These are phyloP conservation scores for Epichloe hybrida DNA, from an alignment of 2,329 filamentous ascomycete genomes.

Conservation along the genomic window DNA sequence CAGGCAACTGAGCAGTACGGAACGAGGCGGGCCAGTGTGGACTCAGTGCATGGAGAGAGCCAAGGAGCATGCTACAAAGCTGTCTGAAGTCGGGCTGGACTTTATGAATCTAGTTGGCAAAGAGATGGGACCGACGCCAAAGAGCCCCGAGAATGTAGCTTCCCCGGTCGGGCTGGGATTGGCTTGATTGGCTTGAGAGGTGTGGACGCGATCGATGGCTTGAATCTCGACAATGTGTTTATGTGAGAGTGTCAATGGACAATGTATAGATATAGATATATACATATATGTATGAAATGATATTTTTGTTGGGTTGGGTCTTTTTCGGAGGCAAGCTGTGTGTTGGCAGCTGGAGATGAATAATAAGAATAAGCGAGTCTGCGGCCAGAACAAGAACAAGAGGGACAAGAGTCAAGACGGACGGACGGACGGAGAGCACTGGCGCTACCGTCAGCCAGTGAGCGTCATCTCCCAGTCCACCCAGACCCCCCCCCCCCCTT, in stretches of 20 bases:
- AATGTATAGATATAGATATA: background rate
- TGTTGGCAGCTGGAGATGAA: no score
- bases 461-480: no score
- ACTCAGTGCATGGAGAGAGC: constrained; percentile 71
- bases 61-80: constrained; percentile 63
- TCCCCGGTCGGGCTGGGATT: constrained; percentile 17
- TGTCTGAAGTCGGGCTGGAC: constrained; percentile 78
- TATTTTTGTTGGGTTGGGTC: background rate
- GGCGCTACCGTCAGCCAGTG: background rate
- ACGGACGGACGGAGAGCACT: no score
- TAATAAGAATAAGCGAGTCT: no score
- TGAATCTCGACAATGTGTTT: background rate
- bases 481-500: background rate
- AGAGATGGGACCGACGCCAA: constrained; percentile 24
- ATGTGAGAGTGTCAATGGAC: background rate
- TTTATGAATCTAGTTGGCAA: constrained; percentile 70
- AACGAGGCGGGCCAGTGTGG: constrained; percentile 64
- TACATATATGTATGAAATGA: background rate
- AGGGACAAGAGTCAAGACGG: background rate
- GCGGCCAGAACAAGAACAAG: no score
- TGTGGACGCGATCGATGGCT: background rate
- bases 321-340: no score
- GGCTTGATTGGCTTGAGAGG: constrained; percentile 7
- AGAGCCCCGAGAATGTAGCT: constrained; percentile 7
- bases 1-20: constrained; percentile 76